Evolutionary conservation across 2,329 filamentous ascomycete species (phyloP), one percentile per base, ranked within the genome.

Genomic region (Colletotrichum chlorophyti): DNA sequence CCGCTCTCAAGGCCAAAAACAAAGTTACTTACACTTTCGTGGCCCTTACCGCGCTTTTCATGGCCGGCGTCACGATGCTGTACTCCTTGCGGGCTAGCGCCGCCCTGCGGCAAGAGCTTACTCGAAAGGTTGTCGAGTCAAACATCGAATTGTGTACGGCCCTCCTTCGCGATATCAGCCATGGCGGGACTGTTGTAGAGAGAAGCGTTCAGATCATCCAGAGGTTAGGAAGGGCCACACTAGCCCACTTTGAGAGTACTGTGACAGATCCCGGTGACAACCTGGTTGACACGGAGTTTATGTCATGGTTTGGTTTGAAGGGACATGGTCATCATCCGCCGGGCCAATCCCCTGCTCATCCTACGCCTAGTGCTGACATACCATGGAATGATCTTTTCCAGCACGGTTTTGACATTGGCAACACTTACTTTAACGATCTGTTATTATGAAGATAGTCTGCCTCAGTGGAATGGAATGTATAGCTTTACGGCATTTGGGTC

Each of bases 41-140:
- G 1, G 66, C 66, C 0, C 61, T 69, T 6, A 65, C 63, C 15
- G 64, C 65, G 4, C 61, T 70, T 0, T 69, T 70, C 54, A 66
- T 70, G 64, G 67, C 68, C 5, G 64, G 65, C 3, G 62, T 70
- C 17, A 66, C 68, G 3, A 69, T 68, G 63, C 60, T 70, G 2
- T 66, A 70, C 40, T 62, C 62, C 9, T 53, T 70, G 4, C 63
- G 67, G 17, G 64, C 65, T 6, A 68, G 63, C 37, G 48, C 63
- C 1, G 47, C 53, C 11, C 24, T 64, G 9, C 15, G 60, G 11
- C 24, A 47, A 3, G 51, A 60, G 0, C 57, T 60, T 8, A 60
- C 35, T 9, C 31, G 29, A 15, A 29, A 17, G 14, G 49, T 60
- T 1, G 50, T 53, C 1, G 40, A 55, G 15, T 46, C 55, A 8